These are phyloP conservation scores for Psilocybe tampanensis DNA, from an alignment of 768 basidiomycete species.

Conservation along the genomic window DNA sequence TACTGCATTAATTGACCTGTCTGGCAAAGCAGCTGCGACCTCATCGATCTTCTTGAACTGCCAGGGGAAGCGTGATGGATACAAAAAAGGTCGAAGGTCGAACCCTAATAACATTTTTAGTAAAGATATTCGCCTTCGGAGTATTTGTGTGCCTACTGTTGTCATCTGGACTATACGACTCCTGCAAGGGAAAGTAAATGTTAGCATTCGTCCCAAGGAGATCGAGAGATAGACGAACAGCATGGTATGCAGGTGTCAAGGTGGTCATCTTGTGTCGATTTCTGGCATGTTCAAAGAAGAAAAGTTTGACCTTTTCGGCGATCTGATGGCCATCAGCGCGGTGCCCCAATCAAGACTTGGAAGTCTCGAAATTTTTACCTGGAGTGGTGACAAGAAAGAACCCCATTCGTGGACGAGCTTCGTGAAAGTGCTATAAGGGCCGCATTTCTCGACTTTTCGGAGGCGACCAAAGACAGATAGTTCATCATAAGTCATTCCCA, in stretches of 20 bases:
- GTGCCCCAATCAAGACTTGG: neutral
- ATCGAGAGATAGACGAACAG: constrained; percentile 52
- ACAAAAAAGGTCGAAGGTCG: constrained; percentile 95
- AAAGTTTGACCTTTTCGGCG: constrained; percentile 95
- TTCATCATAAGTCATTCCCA: constrained; percentile 99
- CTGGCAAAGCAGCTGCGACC: constrained; percentile 74
- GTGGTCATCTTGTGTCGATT: constrained; percentile 99
- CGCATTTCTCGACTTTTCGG: constrained; percentile 96
- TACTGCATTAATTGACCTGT: constrained; percentile 50
- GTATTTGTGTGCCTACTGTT: constrained; percentile 62
- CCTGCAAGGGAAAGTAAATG: constrained; percentile 47
- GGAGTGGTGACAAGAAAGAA: constrained; percentile 72
- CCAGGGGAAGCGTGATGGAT: constrained; percentile 93
- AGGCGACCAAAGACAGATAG: constrained; percentile 91
- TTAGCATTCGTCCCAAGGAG: neutral
- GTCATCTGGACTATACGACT: constrained; percentile 95
- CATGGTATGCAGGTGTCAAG: constrained; percentile 91
- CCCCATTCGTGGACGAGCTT: constrained; percentile 97
- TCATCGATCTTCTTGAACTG: constrained; percentile 97
- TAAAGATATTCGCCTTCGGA: no score
- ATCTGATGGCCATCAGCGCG: constrained; percentile 52
- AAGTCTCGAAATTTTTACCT: constrained; percentile 63
- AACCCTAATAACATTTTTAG: constrained; percentile 66
- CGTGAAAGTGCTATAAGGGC: constrained; percentile 96
- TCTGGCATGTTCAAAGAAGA: constrained; percentile 95